Base-by-base conservation (phyloP, 768 basidiomycete species). In the Dendrothele bispora region DNA sequence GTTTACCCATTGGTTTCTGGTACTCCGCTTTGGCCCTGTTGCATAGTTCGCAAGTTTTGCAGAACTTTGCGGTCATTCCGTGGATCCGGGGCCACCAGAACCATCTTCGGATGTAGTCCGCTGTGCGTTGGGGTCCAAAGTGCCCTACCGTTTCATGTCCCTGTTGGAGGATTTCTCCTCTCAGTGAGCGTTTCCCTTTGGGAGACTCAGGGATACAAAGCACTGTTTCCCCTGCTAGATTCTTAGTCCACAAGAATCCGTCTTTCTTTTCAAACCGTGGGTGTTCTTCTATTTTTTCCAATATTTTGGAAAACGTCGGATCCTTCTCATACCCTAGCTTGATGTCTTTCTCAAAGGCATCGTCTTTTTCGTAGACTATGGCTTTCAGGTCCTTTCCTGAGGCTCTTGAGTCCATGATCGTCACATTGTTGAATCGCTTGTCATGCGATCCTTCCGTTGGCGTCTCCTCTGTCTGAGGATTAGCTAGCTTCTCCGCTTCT, bases 31-130 rank as follows among this genome's bases (percentile, higher is more conserved):
- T 39, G 3, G n/a, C 21, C 14, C 15, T 14, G 5, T 39, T n/a
- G 10, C 39, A 39, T 8, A 14, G 2, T 39, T n/a, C 21, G 8
- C 39, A 39, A 4, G 39, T 3, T 3, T 39, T 5, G 8, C 39
- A 39, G 39, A 39, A 39, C 10, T 15, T 22, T 18, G 14, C 10
- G 3, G 39, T 3, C 14, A 18, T 22, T 22, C 8, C 2, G 14
- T 5, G 17, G 17, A 39, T 39, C 21, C 21, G 17, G 5, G 39
- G 39, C 39, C 39, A 39, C 39, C 39, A 68, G 39, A 49, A 61
- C 49, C 54, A 59, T 1, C 55, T 44, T 4, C 61, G 52, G 1
- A 66, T 30, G 36, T 65, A 66, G 3, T 59, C 53, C 3, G 43
- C 12, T 0, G 66, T 67, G 17, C 55, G 48, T 1, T 39, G n/a